Evolutionary conservation across 2,329 filamentous ascomycete species (phyloP).

Genomic region (Colletotrichum endophyticum): DNA sequence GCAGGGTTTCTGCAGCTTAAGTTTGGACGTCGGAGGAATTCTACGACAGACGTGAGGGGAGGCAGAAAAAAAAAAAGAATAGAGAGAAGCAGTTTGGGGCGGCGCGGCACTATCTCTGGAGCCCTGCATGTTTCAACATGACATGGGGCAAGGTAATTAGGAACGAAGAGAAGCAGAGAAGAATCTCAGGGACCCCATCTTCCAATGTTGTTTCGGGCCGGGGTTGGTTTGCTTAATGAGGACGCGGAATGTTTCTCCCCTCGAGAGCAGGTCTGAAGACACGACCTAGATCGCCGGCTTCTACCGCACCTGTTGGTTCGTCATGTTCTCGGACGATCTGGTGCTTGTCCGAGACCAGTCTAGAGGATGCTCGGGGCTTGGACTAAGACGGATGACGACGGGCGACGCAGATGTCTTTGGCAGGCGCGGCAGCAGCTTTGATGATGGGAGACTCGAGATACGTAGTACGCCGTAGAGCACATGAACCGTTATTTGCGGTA

Average conservation of each 20-base stretch:
- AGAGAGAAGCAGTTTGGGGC: neutral
- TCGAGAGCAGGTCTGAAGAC: neutral
- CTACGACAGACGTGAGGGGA: neutral
- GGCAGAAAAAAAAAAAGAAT: neutral
- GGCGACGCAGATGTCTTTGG: neutral
- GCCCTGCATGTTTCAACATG: slow-evolving; percentile 16
- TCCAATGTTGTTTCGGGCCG: slow-evolving; percentile 14
- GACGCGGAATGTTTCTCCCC: slow-evolving; percentile 4
- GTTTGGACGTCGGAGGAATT: neutral
- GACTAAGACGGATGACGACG: neutral
- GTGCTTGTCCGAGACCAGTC: slow-evolving; percentile 8
- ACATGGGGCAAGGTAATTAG: neutral
- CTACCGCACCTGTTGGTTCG: neutral
- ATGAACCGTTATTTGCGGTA: neutral
- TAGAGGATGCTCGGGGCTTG: neutral
- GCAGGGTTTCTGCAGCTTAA: neutral
- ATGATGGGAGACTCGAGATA: neutral
- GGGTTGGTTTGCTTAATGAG: neutral
- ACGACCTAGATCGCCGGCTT: neutral
- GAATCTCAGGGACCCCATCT: neutral
- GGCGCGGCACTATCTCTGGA: neutral
- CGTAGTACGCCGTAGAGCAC: neutral
- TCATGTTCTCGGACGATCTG: neutral
- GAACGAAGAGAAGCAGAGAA: neutral
- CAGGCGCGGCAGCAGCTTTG: neutral